Percentiles rank a stretch among this genome's conserved stretches.
Conservation (phyloP, 768 basidiomycete genomes). For the Mycena crocata region DNA sequence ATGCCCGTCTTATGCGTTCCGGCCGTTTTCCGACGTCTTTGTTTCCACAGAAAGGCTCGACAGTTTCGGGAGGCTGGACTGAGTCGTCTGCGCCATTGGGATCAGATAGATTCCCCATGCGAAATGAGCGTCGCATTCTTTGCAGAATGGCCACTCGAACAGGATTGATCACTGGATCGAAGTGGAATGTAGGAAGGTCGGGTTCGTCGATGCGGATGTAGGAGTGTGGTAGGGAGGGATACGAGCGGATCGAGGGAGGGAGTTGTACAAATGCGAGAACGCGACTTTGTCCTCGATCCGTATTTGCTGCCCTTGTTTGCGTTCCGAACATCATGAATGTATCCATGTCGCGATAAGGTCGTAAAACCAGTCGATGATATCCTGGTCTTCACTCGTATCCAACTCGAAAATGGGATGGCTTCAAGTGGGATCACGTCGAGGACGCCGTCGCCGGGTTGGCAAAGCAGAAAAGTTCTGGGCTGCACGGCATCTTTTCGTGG, state of each 20-base stretch:
- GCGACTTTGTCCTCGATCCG: slow-evolving; percentile 99
- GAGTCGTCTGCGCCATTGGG: slow-evolving; percentile 87
- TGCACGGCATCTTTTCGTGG: too few species aligned
- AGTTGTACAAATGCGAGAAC: slow-evolving; percentile 99
- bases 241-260: slow-evolving; percentile 92
- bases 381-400: slow-evolving; percentile 89
- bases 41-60: slow-evolving; percentile 84
- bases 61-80: slow-evolving; percentile 83
- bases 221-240: slow-evolving; percentile 93
- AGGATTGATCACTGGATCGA: slow-evolving; percentile 98
- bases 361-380: slow-evolving; percentile 98
- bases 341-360: slow-evolving; percentile 98
- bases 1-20: slow-evolving; percentile 92
- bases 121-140: slow-evolving; percentile 87
- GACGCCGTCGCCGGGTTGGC: slow-evolving; percentile 99
- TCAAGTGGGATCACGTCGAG: slow-evolving; percentile 98
- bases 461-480: too few species aligned
- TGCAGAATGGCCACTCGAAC: slow-evolving; percentile 88
- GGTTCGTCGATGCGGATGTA: slow-evolving; percentile 99
- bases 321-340: slow-evolving; percentile 98
- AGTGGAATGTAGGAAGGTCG: slow-evolving; percentile 99
- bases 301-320: slow-evolving; percentile 99
- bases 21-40: slow-evolving; percentile 89
- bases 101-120: slow-evolving; percentile 92
- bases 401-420: slow-evolving; percentile 96